phyloP scores from a whole-genome alignment of 179 eudicot genomes.

The Heliamphora pulchella region DNA sequence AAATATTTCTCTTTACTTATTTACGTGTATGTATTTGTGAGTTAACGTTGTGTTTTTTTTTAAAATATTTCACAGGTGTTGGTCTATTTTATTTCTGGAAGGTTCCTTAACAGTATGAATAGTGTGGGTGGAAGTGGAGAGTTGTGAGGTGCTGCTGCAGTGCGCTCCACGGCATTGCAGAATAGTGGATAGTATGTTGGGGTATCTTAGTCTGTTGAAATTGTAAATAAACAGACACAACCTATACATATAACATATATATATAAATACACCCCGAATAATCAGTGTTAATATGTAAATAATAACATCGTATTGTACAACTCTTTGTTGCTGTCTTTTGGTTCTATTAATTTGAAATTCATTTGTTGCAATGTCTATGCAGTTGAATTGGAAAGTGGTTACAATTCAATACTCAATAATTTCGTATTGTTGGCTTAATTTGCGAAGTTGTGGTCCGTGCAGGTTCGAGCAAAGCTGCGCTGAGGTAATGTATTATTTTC shows the following conservation, averaged over 20 bases:
- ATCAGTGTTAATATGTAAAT: slow-evolving; percentile 28
- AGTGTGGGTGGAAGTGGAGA: slow-evolving; percentile 22
- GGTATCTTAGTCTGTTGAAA: slow-evolving; percentile 16
- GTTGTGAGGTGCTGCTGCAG: slow-evolving; percentile 20
- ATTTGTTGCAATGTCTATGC: not conserved
- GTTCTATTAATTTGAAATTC: not conserved
- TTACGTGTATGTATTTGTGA: not conserved
- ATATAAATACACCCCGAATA: slow-evolving; percentile 9
- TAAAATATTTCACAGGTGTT: slow-evolving; percentile 22
- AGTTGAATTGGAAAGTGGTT: not conserved
- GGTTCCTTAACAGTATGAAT: slow-evolving; percentile 19
- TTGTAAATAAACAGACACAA: slow-evolving; percentile 23
- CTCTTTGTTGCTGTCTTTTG: not conserved
- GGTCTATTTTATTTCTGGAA: slow-evolving; percentile 36
- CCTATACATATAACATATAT: not conserved
- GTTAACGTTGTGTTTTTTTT: not conserved
- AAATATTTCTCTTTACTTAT: not conserved
- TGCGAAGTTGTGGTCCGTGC: no score
- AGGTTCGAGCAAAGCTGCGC: no score
- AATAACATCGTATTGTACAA: not conserved
- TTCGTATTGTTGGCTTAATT: not conserved
- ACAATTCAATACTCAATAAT: not conserved
- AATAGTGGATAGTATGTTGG: slow-evolving; percentile 20
- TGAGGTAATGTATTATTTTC: no score
- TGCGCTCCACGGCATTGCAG: slow-evolving; percentile 7